These are phyloP conservation scores for Cyclanthera cordifolia DNA, from an alignment of 306 rosid genomes.

Conservation along the genomic window DNA sequence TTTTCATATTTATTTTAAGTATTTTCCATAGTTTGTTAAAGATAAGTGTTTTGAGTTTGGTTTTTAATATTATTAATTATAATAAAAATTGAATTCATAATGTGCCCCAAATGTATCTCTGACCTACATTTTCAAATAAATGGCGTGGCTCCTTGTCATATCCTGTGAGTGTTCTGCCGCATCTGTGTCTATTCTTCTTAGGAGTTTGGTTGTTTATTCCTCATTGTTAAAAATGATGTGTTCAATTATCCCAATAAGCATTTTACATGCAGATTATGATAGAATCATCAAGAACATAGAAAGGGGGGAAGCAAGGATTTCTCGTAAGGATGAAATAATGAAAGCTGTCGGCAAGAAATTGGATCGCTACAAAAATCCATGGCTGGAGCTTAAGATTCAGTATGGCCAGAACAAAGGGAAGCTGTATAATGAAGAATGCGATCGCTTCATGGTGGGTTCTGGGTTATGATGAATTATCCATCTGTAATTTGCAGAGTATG, in stretches of 20 bases:
- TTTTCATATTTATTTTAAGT: no score
- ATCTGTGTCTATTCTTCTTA: no score
- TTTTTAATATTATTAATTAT: no score
- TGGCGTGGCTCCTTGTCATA: no score
- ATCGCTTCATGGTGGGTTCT: conserved; percentile 77
- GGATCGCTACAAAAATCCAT: conserved; percentile 97
- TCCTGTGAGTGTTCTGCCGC: no score
- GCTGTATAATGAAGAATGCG: conserved; percentile 95
- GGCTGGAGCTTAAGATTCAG: conserved; percentile 91
- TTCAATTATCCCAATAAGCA: background rate
- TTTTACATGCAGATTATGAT: conserved; percentile 54
- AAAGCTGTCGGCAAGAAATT: conserved; percentile 95
- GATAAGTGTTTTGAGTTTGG: no score
- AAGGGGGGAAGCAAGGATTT: conserved; percentile 96
- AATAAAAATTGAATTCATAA: no score
- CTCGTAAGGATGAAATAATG: conserved; percentile 96
- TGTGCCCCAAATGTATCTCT: no score
- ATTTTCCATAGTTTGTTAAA: no score
- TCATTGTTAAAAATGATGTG: no score
- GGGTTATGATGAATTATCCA: background rate
- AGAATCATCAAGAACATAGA: conserved; percentile 92
- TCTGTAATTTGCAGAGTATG: background rate
- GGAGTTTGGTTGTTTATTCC: no score
- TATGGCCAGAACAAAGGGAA: conserved; percentile 99
- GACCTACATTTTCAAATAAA: no score